Percentiles rank a stretch among this genome's conserved stretches.
phyloP scores from a whole-genome alignment of 2,329 filamentous ascomycete genomes.

The Fusarium sp. region DNA sequence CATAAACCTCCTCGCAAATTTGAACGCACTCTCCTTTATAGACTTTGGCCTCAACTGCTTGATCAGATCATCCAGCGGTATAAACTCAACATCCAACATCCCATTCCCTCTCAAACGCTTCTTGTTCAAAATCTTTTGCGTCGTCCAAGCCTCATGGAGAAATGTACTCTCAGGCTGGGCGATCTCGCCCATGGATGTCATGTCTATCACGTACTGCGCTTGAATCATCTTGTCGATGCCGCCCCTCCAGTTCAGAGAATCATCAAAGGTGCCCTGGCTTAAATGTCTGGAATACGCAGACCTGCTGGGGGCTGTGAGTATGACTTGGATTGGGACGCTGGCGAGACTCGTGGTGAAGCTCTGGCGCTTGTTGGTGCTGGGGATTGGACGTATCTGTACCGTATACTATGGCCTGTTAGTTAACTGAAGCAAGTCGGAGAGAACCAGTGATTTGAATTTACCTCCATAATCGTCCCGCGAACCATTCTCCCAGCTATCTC shows the following conservation, averaged over 20 bases:
- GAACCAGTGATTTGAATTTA: not conserved
- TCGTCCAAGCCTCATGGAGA: not conserved
- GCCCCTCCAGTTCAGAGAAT: not conserved
- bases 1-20: not conserved
- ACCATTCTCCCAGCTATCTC: not conserved
- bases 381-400: not conserved
- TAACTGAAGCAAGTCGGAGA: too few relatives aligned
- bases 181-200: not conserved
- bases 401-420: not conserved
- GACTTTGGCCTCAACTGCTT: not conserved
- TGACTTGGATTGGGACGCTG: not conserved
- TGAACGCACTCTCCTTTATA: not conserved
- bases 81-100: not conserved
- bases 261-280: too few relatives aligned
- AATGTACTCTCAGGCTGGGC: not conserved
- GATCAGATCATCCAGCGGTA: not conserved
- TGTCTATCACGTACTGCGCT: not conserved
- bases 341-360: not conserved
- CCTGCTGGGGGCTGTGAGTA: not conserved
- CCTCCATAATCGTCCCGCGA: not conserved
- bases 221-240: not conserved
- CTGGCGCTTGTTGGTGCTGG: rapidly evolving
- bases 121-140: not conserved
- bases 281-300: too few relatives aligned
- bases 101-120: too few relatives aligned